A percentile compares a stretch with the other conserved stretches of the same genome.
These are phyloP conservation scores for Pichia pseudocactophila DNA, from an alignment of 805 yeast species.

Conservation along the genomic window DNA sequence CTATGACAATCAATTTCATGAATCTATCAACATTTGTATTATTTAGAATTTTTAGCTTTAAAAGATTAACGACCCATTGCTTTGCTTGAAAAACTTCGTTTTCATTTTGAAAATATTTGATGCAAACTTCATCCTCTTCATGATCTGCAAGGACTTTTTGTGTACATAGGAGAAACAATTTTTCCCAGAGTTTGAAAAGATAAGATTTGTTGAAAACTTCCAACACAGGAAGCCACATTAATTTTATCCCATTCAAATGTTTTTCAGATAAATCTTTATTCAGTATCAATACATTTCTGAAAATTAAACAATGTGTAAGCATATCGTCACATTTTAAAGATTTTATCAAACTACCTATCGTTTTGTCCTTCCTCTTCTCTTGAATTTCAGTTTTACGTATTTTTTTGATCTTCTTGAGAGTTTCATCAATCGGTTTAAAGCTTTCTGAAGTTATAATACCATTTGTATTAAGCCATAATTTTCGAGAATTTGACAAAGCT, in stretches of 20 bases:
- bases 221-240: slow-evolving; percentile 24
- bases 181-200: slow-evolving; percentile 12
- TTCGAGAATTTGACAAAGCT: not conserved
- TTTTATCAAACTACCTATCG: slow-evolving; percentile 18
- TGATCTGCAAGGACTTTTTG: slow-evolving; percentile 4
- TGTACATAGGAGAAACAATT: slow-evolving; percentile 11
- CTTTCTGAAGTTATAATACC: not conserved
- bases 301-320: slow-evolving; percentile 23
- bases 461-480: not conserved
- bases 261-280: slow-evolving; percentile 15
- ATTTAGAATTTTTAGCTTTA: slow-evolving; percentile 13
- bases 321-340: slow-evolving; percentile 4
- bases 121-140: slow-evolving; percentile 1
- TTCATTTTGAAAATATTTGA: slow-evolving; percentile 5
- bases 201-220: slow-evolving; percentile 18
- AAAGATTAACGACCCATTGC: slow-evolving; percentile 10
- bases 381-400: slow-evolving; percentile 35
- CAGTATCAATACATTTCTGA: slow-evolving; percentile 27
- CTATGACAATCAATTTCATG: slow-evolving; percentile 8
- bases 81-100: slow-evolving; percentile 5
- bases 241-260: slow-evolving; percentile 21
- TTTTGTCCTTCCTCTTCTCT: slow-evolving; percentile 36
- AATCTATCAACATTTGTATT: slow-evolving; percentile 9
- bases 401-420: slow-evolving; percentile 41
- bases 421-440: slow-evolving; percentile 21